Percentiles rank a stretch among this genome's conserved stretches.
These are phyloP conservation scores for Cylindrodendrum hubeiense DNA, from an alignment of 2,329 filamentous ascomycete genomes.

Conservation along the genomic window DNA sequence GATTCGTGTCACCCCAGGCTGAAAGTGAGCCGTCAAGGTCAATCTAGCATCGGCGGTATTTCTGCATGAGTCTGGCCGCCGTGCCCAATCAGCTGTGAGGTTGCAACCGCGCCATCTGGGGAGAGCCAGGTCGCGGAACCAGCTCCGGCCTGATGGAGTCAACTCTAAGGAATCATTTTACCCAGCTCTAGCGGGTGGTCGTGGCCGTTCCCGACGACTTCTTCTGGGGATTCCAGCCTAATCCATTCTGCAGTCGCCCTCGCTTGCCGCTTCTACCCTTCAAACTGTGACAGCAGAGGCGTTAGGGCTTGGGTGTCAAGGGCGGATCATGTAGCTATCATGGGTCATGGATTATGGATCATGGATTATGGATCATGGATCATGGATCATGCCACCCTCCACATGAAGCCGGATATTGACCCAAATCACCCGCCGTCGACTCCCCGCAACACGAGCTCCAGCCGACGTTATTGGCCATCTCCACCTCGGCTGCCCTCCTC, in stretches of 20 bases:
- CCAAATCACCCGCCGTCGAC: conserved; percentile 10
- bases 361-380: conserved; percentile 14
- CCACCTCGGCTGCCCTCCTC: too few species aligned
- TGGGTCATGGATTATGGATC: conserved; percentile 13
- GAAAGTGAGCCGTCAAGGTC: not conserved
- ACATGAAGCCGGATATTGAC: conserved; percentile 20
- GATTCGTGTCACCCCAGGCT: not conserved
- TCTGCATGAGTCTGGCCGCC: conserved; percentile 10
- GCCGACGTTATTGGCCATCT: not conserved
- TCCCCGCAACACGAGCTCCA: not conserved
- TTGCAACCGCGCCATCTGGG: not conserved
- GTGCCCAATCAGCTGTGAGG: not conserved
- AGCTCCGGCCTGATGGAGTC: not conserved
- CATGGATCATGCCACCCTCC: conserved; percentile 25
- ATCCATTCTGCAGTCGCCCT: not conserved
- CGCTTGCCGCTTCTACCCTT: not conserved
- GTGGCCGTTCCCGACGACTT: not conserved
- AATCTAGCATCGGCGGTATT: conserved; percentile 20
- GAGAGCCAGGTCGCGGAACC: not conserved
- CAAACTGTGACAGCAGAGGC: not conserved
- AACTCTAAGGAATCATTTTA: not conserved
- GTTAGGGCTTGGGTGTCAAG: not conserved
- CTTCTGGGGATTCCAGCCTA: too few species aligned
- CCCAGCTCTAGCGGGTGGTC: too few species aligned
- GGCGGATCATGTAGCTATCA: too few species aligned